Evolutionary conservation across 1,284 basidiomycete genomes (phyloP), one percentile per base, ranked within the genome.

Genomic region (Ustilago loliicola): DNA sequence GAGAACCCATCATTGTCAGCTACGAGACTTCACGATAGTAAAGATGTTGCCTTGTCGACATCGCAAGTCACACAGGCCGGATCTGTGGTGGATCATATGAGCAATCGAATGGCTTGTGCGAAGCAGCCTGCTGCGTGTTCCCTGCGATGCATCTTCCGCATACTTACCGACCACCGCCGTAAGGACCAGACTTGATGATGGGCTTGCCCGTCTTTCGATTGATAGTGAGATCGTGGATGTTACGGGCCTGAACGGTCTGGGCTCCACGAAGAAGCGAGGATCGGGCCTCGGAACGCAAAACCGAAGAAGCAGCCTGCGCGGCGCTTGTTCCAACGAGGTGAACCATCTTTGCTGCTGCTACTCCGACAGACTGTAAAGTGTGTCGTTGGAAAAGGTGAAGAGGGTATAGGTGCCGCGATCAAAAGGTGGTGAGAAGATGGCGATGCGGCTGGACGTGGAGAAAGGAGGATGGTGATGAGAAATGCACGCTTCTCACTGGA

Each of bases 191-290:
- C 45, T 76, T 71, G 63, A 84, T 73, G 73, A 84, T 79, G 36
- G 84, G 82, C 72, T 75, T 78, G 29, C 85, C 85, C 0, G 85
- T 86, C 73, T 80, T 82, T 53, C 82, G 77, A 71, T 85, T 85
- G 75, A 86, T 84, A 30, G 75, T 73, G 15, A 86, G 74, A 52
- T 86, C 85, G 73, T 86, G 85, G 32, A 78, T 30, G 69, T 61
- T 65, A 48, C 76, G 76, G 54, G 76, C 67, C 71, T 78, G 76
- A 11, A 65, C 61, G 32, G 59, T 30, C 60, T 66, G 70, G 48
- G 70, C 62, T 40, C 70, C 70, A 47, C 74, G 74, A 63, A 77
- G 69, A 59, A 77, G 57, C 42, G 66, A 62, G 47, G 70, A 61
- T 32, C 75, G 66, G 55, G 64, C 75, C 59, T 77, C 74, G 34